Evolutionary conservation across 768 basidiomycete species (phyloP).

Genomic region (Lactarius hatsudake): DNA sequence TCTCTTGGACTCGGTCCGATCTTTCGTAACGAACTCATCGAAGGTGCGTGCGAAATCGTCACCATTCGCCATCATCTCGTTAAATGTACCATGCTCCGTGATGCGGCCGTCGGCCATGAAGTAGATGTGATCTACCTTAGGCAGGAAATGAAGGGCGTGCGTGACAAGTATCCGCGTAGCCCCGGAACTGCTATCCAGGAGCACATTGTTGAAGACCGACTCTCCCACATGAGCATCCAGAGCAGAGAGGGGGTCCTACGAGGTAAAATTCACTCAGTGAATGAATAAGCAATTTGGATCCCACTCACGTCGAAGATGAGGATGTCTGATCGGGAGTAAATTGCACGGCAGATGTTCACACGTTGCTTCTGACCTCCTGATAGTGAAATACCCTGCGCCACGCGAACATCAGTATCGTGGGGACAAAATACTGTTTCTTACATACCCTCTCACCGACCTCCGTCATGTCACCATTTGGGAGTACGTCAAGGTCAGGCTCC

Average conservation of each 20-base stretch:
- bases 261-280: background rate
- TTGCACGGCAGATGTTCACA: slow-evolving; percentile 80
- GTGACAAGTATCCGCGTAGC: slow-evolving; percentile 91
- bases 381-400: slow-evolving; percentile 69
- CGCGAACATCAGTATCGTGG: background rate
- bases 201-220: slow-evolving; percentile 80
- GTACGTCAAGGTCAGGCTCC: slow-evolving; percentile 74
- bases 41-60: slow-evolving; percentile 53
- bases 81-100: slow-evolving; percentile 76
- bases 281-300: background rate
- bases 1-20: slow-evolving; percentile 47
- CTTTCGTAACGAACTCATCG: slow-evolving; percentile 62
- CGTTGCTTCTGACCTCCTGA: slow-evolving; percentile 83
- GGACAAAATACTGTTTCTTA: background rate
- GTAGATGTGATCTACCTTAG: slow-evolving; percentile 83
- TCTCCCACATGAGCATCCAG: slow-evolving; percentile 92
- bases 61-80: slow-evolving; percentile 59
- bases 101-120: slow-evolving; percentile 75
- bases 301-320: slow-evolving; percentile 69
- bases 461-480: slow-evolving; percentile 75
- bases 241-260: slow-evolving; percentile 79
- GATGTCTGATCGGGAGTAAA: slow-evolving; percentile 84
- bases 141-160: slow-evolving; percentile 87
- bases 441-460: slow-evolving; percentile 73
- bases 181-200: slow-evolving; percentile 55